These are phyloP conservation scores for Aureoboletus auriporus DNA, from an alignment of 768 basidiomycete species.

Conservation along the genomic window DNA sequence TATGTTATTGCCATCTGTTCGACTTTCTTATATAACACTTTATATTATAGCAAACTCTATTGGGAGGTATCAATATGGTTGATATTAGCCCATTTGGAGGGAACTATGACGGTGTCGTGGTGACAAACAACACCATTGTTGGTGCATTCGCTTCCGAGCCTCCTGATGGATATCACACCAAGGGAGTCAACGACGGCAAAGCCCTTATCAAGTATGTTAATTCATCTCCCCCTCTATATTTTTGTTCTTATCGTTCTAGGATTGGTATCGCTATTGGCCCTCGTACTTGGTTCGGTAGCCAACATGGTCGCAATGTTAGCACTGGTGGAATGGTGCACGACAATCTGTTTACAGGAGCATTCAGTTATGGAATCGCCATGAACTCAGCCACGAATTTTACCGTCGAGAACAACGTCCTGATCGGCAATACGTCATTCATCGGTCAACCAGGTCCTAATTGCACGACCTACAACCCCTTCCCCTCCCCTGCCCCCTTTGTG, in stretches of 20 bases:
- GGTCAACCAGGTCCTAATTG: conserved; percentile 68
- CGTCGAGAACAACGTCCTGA: conserved; percentile 53
- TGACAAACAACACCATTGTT: conserved; percentile 60
- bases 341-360: conserved; percentile 63
- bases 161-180: conserved; percentile 34
- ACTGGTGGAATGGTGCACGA: conserved; percentile 49
- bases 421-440: conserved; percentile 74
- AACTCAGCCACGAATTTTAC: conserved; percentile 64
- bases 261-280: conserved; percentile 82
- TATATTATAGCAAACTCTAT: conserved; percentile 51
- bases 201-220: conserved; percentile 65
- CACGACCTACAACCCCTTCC: conserved; percentile 43
- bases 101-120: conserved; percentile 59
- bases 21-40: too few relatives aligned
- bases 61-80: conserved; percentile 79
- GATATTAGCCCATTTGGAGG: conserved; percentile 68
- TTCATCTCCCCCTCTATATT: not conserved
- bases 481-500: conserved; percentile 57
- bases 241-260: conserved; percentile 34
- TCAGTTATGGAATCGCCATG: conserved; percentile 70
- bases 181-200: conserved; percentile 54
- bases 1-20: conserved; percentile 29
- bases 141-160: conserved; percentile 63
- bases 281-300: conserved; percentile 66
- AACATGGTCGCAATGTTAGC: conserved; percentile 52